Conservation (phyloP, 768 basidiomycete genomes). For the Tulasnella calospora region DNA sequence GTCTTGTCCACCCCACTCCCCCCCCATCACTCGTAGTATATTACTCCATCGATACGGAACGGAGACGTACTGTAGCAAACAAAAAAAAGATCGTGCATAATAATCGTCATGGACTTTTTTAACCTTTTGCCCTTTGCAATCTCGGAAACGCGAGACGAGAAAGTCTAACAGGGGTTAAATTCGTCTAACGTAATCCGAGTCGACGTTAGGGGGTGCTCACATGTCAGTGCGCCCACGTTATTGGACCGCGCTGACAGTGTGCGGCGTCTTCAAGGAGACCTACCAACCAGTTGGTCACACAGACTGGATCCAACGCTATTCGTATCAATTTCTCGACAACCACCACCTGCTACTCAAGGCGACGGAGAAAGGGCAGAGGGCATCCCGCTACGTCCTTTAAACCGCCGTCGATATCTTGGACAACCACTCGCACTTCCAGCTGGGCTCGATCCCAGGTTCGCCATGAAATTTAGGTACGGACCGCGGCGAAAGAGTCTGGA, state of each 20-base stretch:
- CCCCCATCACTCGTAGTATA: not conserved
- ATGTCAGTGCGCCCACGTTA: not conserved
- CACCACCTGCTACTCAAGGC: not conserved
- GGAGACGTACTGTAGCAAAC: conserved; percentile 7
- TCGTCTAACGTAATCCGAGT: not conserved
- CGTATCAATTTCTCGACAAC: not conserved
- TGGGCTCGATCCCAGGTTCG: not conserved
- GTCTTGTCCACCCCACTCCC: not conserved
- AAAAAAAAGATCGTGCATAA: not conserved
- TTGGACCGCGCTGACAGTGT: conserved; percentile 3
- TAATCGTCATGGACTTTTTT: not conserved
- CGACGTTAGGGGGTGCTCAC: not conserved
- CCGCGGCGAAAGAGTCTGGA: not conserved
- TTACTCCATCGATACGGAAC: not conserved
- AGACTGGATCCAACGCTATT: conserved; percentile 5
- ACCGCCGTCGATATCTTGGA: not conserved
- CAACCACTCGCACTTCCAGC: not conserved
- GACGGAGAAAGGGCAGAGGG: not conserved
- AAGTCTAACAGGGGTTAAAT: not conserved
- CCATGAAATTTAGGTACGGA: conserved; percentile 28
- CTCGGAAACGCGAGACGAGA: not conserved
- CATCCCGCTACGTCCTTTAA: conserved; percentile 7
- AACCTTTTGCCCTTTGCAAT: not conserved
- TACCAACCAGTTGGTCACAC: not conserved
- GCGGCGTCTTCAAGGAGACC: conserved; percentile 1